Percentiles rank a stretch among this genome's conserved stretches.
Conservation (phyloP, 768 basidiomycete genomes). For the Rhodotorula kratochvilovae region DNA sequence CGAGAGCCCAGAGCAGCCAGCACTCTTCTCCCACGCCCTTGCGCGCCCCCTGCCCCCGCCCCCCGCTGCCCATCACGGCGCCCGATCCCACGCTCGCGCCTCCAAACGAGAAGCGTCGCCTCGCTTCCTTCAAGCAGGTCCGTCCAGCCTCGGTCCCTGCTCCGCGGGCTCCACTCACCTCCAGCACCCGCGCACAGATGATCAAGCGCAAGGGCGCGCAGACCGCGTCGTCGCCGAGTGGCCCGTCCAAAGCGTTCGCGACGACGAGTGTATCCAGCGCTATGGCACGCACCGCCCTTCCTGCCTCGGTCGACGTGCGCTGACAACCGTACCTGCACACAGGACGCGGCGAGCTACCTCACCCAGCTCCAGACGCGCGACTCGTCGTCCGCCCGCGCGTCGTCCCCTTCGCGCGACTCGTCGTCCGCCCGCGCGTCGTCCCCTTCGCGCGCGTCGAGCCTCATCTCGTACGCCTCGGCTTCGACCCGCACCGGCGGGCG, state of each 20-base stretch:
- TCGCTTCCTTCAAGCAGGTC: neutral
- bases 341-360: conserved; percentile 33
- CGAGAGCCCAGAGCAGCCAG: no score
- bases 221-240: neutral
- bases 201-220: conserved; percentile 15
- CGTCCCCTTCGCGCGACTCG: conserved; percentile 7
- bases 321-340: neutral
- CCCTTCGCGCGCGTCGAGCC: conserved; percentile 22
- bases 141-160: neutral
- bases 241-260: neutral
- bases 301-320: neutral
- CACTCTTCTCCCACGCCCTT: neutral
- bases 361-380: conserved; percentile 22
- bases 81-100: neutral
- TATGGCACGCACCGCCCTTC: neutral
- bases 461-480: conserved; percentile 32
- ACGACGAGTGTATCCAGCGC: conserved; percentile 1
- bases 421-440: neutral
- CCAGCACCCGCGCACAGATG: conserved; percentile 1
- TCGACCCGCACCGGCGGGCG: neutral
- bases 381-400: neutral
- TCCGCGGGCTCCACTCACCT: neutral
- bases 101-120: neutral
- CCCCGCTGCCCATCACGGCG: neutral
- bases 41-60: no score